Percentiles rank a stretch among this genome's conserved stretches.
Conservation (phyloP, 1,284 basidiomycete species). For the Pholiota adiposa region DNA sequence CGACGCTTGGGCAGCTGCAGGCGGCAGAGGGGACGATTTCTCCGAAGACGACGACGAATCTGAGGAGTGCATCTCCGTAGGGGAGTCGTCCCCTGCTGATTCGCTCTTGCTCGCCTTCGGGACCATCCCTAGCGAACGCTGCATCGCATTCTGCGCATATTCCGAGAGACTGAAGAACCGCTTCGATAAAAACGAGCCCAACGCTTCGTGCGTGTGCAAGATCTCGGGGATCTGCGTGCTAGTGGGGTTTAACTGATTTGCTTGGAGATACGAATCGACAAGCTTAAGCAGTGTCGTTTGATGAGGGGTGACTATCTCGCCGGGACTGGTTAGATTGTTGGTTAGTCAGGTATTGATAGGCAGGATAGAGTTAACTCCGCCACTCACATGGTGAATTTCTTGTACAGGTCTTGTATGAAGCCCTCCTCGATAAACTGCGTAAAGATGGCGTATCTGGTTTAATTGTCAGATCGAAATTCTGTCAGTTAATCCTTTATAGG, state of each 20-base stretch:
- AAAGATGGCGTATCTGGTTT: slow-evolving; percentile 58
- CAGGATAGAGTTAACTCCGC: background rate
- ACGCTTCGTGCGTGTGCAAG: slow-evolving; percentile 41
- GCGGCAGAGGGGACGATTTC: slow-evolving; percentile 12
- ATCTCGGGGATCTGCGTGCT: slow-evolving; percentile 32
- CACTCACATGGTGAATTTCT: slow-evolving; percentile 55
- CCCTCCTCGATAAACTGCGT: slow-evolving; percentile 55
- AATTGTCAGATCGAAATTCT: background rate
- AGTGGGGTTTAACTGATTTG: slow-evolving; percentile 33
- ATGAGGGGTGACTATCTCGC: slow-evolving; percentile 79
- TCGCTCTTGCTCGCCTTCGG: slow-evolving; percentile 14
- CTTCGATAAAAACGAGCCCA: slow-evolving; percentile 54
- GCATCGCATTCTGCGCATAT: slow-evolving; percentile 57
- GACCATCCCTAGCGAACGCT: slow-evolving; percentile 44
- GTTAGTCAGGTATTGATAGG: slow-evolving; percentile 18
- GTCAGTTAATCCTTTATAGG: background rate
- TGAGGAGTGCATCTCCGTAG: slow-evolving; percentile 19
- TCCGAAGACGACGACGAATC: slow-evolving; percentile 21
- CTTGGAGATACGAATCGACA: slow-evolving; percentile 79
- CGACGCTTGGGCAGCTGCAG: slow-evolving; percentile 6
- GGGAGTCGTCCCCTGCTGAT: slow-evolving; percentile 3
- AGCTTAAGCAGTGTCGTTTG: slow-evolving; percentile 88
- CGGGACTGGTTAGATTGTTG: slow-evolving; percentile 45
- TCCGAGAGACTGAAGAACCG: slow-evolving; percentile 58
- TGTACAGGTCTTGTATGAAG: slow-evolving; percentile 53